These are phyloP conservation scores for Paracorniculantispora psalliotae DNA, from an alignment of 2,329 filamentous ascomycete species.

Conservation along the genomic window DNA sequence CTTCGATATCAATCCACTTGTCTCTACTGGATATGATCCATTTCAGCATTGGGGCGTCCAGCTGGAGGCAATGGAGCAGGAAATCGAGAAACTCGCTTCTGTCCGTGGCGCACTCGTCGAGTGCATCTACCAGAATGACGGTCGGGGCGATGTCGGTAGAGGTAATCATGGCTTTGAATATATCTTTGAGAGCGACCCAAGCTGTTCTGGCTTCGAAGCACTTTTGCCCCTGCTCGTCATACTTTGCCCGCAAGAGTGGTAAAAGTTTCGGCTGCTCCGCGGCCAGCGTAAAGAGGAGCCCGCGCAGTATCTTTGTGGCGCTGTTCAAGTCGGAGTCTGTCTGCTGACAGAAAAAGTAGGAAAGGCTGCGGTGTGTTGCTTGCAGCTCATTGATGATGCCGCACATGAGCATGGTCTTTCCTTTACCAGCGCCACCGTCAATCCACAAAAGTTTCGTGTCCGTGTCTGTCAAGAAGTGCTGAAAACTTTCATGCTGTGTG, in stretches of 20 bases:
- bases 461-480: constrained; percentile 8
- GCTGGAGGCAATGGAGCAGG: constrained; percentile 22
- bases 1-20: constrained; percentile 29
- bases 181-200: constrained; percentile 25
- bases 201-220: constrained; percentile 36
- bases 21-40: constrained; percentile 39
- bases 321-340: constrained; percentile 33
- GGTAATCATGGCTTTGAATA: constrained; percentile 35
- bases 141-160: constrained; percentile 24
- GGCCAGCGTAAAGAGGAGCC: constrained; percentile 37
- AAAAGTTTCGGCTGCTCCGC: constrained; percentile 27
- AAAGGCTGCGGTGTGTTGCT: constrained; percentile 7
- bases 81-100: constrained; percentile 30
- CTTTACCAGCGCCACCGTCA: constrained; percentile 35
- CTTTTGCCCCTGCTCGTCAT: constrained; percentile 25
- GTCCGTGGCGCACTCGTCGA: constrained; percentile 39
- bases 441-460: constrained; percentile 31
- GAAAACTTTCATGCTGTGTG: constrained; percentile 23
- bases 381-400: constrained; percentile 32
- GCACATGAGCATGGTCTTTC: constrained; percentile 39
- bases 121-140: constrained; percentile 40
- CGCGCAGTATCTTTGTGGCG: constrained; percentile 35
- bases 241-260: constrained; percentile 16
- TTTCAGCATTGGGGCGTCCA: constrained; percentile 26
- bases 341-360: constrained; percentile 41